phyloP scores from a whole-genome alignment of 2,329 filamentous ascomycete species.

The Helotiales sp. region DNA sequence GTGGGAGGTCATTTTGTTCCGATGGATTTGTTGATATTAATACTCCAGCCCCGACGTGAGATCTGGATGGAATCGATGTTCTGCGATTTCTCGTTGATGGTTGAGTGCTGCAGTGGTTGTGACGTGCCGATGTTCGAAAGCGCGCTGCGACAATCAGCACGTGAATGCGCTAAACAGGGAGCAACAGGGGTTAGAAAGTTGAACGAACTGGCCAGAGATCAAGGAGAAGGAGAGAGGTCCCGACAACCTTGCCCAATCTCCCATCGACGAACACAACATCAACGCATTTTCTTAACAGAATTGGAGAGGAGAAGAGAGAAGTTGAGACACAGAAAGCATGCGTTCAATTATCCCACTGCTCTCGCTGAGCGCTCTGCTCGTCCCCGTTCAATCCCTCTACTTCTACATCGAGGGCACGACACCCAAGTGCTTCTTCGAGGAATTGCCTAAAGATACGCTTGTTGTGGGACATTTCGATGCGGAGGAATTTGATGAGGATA shows the following conservation, averaged over 20 bases:
- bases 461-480: slow-evolving; percentile 92
- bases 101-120: not conserved
- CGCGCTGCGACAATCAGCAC: slow-evolving; percentile 23
- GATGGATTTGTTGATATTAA: not conserved
- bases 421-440: slow-evolving; percentile 97
- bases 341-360: slow-evolving; percentile 67
- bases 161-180: slow-evolving; percentile 18
- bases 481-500: slow-evolving; percentile 78
- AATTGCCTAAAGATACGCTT: slow-evolving; percentile 94
- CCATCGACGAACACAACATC: not conserved
- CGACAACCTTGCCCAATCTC: slow-evolving; percentile 18
- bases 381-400: slow-evolving; percentile 82
- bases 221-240: slow-evolving; percentile 13
- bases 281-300: not conserved
- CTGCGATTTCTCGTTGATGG: slow-evolving; percentile 11
- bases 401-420: slow-evolving; percentile 89
- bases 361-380: slow-evolving; percentile 62
- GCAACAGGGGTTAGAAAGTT: slow-evolving; percentile 13
- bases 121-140: slow-evolving; percentile 8
- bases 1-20: slow-evolving; percentile 67
- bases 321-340: slow-evolving; percentile 53
- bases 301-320: too few relatives aligned
- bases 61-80: slow-evolving; percentile 8
- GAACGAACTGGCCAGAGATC: slow-evolving; percentile 23
- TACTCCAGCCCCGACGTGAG: not conserved